Percentiles rank a stretch among this genome's conserved stretches.
These are phyloP conservation scores for Aquilaria agallochum DNA, from an alignment of 441 rosid genomes.

Conservation along the genomic window DNA sequence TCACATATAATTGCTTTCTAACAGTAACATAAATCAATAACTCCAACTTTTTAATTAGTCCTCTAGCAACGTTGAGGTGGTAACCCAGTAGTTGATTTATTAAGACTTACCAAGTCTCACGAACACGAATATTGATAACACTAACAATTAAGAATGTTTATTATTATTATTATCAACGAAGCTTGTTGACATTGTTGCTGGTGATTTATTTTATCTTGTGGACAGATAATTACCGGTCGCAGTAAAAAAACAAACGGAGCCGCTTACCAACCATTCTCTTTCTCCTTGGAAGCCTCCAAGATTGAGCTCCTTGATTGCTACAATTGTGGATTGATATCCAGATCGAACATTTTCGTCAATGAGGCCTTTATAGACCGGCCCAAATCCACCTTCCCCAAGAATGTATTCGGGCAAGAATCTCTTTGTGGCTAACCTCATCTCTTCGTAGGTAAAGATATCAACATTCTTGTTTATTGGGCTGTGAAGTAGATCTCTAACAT, in stretches of 20 bases:
- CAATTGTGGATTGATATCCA: constrained; percentile 54
- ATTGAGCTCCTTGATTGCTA: constrained; percentile 93
- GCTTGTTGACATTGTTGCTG: no score
- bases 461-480: constrained; percentile 71
- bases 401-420: constrained; percentile 84
- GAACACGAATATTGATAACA: no score
- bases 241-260: no score
- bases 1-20: constrained; percentile 6
- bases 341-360: constrained; percentile 63
- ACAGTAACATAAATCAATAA: background rate
- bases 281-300: constrained; percentile 97
- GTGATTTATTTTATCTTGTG: no score
- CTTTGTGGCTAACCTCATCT: constrained; percentile 81
- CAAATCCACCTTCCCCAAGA: constrained; percentile 97
- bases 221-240: no score
- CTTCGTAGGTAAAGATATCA: constrained; percentile 78
- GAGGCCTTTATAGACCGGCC: constrained; percentile 89
- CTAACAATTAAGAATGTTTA: no score
- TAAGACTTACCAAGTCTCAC: no score
- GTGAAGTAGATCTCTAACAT: constrained; percentile 75
- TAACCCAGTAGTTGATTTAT: no score
- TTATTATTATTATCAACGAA: no score
- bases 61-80: no score
- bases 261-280: constrained; percentile 96
- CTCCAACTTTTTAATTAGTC: no score